Evolutionary conservation across 306 rosid genomes (phyloP).

Genomic region (Cicer pinnatifidum): DNA sequence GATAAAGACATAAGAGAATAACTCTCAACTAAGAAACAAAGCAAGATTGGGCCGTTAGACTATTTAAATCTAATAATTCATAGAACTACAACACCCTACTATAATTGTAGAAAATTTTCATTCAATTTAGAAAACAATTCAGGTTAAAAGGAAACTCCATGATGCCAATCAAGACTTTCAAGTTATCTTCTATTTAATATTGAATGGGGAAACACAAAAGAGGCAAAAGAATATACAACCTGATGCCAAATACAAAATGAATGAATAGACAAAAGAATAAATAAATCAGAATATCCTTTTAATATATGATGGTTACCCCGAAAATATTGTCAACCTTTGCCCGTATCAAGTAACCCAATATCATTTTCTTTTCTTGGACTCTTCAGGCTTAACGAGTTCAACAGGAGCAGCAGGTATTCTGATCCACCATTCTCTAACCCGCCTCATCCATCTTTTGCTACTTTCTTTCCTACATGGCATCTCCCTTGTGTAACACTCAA

Average conservation of each 20-base stretch:
- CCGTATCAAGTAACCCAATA: slow-evolving; percentile 19
- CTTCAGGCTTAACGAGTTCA: slow-evolving; percentile 66
- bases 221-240: slow-evolving; percentile 33
- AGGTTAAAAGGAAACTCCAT: background rate
- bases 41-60: no score
- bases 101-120: no score
- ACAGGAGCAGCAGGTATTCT: slow-evolving; percentile 98
- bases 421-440: slow-evolving; percentile 92
- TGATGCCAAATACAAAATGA: slow-evolving; percentile 23
- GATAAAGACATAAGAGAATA: no score
- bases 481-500: slow-evolving; percentile 79
- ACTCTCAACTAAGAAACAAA: no score
- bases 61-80: no score
- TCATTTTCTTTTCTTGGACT: slow-evolving; percentile 70
- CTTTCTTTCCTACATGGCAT: slow-evolving; percentile 84
- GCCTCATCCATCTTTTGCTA: slow-evolving; percentile 63
- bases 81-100: no score
- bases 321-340: slow-evolving; percentile 15
- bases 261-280: slow-evolving; percentile 28
- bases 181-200: background rate
- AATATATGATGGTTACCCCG: slow-evolving; percentile 24
- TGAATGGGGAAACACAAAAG: background rate
- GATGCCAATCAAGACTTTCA: background rate
- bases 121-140: background rate
- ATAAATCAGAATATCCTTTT: background rate